Conservation (phyloP, 306 rosid genomes). For the Pyrus bretschneideri region DNA sequence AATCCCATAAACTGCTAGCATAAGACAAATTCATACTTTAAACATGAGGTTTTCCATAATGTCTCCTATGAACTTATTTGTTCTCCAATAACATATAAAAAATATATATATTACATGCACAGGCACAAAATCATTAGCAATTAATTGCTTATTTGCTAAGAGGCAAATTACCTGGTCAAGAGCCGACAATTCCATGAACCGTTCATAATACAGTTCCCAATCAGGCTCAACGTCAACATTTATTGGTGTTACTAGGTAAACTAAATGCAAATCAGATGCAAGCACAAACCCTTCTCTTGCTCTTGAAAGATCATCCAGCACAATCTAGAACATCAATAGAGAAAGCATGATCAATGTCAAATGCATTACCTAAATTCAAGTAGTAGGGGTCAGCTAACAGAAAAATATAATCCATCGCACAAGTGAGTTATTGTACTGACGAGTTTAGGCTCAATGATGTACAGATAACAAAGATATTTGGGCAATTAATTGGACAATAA, state of each 20-base stretch:
- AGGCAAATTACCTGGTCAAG: slow-evolving; percentile 74
- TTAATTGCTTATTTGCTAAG: background rate
- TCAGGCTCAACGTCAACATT: slow-evolving; percentile 91
- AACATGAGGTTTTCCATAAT: background rate
- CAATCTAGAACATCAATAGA: slow-evolving; percentile 46
- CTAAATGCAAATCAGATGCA: slow-evolving; percentile 94
- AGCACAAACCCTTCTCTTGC: slow-evolving; percentile 99
- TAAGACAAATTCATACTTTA: background rate
- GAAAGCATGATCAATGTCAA: slow-evolving; percentile 15
- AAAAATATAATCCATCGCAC: background rate
- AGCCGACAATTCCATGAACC: slow-evolving; percentile 62
- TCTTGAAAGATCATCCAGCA: slow-evolving; percentile 92
- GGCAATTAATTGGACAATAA: background rate
- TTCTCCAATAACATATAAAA: background rate
- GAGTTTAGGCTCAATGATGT: background rate
- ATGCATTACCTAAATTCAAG: background rate
- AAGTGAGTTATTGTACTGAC: background rate
- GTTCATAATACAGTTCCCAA: slow-evolving; percentile 88
- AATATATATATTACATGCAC: background rate
- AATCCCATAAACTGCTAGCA: background rate
- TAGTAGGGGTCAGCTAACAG: background rate
- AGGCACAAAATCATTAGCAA: background rate
- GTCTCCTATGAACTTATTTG: background rate
- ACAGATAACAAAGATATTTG: background rate
- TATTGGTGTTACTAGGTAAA: slow-evolving; percentile 84